A percentile compares a stretch with the other conserved stretches of the same genome.
phyloP scores from a whole-genome alignment of 2,329 filamentous ascomycete species.

The Bisporella sp. region DNA sequence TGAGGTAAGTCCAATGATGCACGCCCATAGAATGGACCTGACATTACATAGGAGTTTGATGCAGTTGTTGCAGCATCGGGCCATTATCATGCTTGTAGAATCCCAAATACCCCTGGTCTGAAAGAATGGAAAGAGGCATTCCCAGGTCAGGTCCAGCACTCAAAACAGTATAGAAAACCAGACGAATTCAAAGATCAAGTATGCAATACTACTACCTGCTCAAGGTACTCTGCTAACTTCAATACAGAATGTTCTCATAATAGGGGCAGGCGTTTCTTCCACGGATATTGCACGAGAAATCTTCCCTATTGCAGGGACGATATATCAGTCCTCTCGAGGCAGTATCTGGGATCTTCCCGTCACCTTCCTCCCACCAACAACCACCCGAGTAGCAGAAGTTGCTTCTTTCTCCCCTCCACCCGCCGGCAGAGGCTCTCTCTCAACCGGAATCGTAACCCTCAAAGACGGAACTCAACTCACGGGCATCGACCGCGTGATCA shows the following conservation, averaged over 20 bases:
- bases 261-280: constrained; percentile 49
- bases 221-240: neutral
- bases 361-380: constrained; percentile 11
- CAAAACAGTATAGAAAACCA: constrained; percentile 64
- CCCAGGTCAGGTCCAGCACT: constrained; percentile 52
- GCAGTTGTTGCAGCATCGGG: constrained; percentile 60
- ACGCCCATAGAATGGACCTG: neutral
- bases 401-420: constrained; percentile 11
- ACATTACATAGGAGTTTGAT: constrained; percentile 41
- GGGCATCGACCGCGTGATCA: constrained; percentile 53
- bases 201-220: neutral
- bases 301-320: constrained; percentile 15
- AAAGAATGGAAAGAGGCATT: constrained; percentile 47
- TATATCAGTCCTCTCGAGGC: constrained; percentile 21
- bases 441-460: constrained; percentile 38
- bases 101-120: constrained; percentile 55
- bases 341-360: constrained; percentile 18
- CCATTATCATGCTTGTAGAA: constrained; percentile 56
- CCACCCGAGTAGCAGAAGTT: constrained; percentile 14
- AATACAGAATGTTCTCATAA: constrained; percentile 41
- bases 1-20: no score
- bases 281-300: constrained; percentile 26
- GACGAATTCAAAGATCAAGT: constrained; percentile 46
- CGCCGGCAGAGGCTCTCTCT: no score
- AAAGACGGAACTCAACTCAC: constrained; percentile 44